Percentiles rank a stretch among this genome's conserved stretches.
Evolutionary conservation across 192 early-diverging fungal species (phyloP).

Genomic region (Radiomyces spectabilis): DNA sequence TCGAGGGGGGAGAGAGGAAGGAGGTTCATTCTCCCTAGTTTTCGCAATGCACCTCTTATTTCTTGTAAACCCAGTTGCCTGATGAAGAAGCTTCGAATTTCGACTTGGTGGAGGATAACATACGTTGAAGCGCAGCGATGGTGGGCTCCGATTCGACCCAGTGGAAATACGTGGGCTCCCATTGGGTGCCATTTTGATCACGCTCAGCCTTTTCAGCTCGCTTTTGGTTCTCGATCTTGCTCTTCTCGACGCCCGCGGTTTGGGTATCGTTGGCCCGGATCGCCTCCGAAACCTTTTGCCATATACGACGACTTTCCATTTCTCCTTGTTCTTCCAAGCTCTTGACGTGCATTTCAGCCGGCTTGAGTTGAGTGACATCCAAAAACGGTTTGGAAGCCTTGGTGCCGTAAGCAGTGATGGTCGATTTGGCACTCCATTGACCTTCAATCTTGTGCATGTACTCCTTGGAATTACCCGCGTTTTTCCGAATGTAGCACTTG

Average conservation of each 20-base stretch:
- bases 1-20: too few relatives aligned
- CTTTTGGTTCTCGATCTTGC: conserved; percentile 57
- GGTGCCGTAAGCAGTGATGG: conserved; percentile 41
- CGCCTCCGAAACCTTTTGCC: conserved; percentile 60
- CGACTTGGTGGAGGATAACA: conserved; percentile 18
- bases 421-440: conserved; percentile 61
- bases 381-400: conserved; percentile 47
- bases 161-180: conserved; percentile 20
- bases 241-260: conserved; percentile 56
- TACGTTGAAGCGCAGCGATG: conserved; percentile 15
- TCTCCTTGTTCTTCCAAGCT: conserved; percentile 47
- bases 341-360: conserved; percentile 46
- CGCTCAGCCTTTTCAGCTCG: conserved; percentile 47
- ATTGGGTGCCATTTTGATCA: conserved; percentile 34
- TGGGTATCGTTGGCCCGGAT: conserved; percentile 55
- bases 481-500: conserved; percentile 40
- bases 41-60: too few relatives aligned
- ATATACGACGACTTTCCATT: conserved; percentile 61
- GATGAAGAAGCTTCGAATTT: conserved; percentile 15
- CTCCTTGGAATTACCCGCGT: conserved; percentile 19
- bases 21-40: too few relatives aligned
- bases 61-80: conserved; percentile 25
- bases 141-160: conserved; percentile 19
- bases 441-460: conserved; percentile 39
- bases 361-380: conserved; percentile 45